phyloP scores from a whole-genome alignment of 345 rosid genomes.

The Eucalyptus camaldulensis region DNA sequence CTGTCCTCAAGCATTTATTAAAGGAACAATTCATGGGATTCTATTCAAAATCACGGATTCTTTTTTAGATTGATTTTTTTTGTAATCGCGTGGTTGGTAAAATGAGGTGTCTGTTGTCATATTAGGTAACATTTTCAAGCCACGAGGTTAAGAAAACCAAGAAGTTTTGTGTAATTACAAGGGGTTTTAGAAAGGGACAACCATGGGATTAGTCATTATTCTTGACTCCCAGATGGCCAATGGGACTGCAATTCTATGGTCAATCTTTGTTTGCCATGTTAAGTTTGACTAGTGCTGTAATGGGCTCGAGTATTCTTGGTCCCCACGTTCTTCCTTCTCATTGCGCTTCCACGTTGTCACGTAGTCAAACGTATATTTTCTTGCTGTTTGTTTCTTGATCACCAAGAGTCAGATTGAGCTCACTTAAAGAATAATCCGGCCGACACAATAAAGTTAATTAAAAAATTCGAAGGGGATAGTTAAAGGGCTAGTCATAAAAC shows the following conservation, averaged over 20 bases:
- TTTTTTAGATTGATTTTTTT: not conserved
- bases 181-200: not conserved
- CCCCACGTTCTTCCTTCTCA: not conserved
- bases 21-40: no score
- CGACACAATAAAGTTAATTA: not conserved
- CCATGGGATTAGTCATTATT: not conserved
- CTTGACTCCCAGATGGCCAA: not conserved
- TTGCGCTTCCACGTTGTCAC: not conserved
- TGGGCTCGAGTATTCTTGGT: not conserved
- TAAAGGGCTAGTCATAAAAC: not conserved
- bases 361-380: not conserved
- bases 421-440: not conserved
- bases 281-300: not conserved
- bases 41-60: not conserved
- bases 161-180: not conserved
- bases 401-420: not conserved
- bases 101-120: not conserved
- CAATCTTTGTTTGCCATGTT: not conserved
- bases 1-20: not conserved
- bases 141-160: not conserved
- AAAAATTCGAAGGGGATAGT: not conserved
- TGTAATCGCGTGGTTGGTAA: not conserved
- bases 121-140: not conserved
- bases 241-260: not conserved
- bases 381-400: not conserved